These are phyloP conservation scores for Solanum arcanum DNA, from an alignment of 257 asterid species.

Conservation along the genomic window DNA sequence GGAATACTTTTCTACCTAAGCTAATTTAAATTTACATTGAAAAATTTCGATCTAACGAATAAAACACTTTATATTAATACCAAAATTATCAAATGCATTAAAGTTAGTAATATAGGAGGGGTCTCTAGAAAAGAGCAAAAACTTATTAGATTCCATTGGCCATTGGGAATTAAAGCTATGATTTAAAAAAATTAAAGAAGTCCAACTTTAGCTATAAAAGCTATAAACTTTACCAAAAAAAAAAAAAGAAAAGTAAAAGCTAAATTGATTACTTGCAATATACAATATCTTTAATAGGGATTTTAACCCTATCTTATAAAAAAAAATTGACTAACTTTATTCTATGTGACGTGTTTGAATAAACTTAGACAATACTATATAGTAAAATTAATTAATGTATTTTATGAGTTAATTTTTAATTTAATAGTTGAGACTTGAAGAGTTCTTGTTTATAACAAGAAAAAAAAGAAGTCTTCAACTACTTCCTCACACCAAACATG, in stretches of 20 bases:
- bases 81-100: neutral
- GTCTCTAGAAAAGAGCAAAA: neutral
- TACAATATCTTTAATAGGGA: neutral
- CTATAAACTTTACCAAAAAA: neutral
- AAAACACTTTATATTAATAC: too few species aligned
- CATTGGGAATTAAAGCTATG: conserved; percentile 1
- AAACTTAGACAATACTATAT: neutral
- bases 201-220: neutral
- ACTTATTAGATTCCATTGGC: neutral
- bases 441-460: neutral
- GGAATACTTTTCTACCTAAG: neutral
- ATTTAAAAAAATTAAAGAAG: neutral
- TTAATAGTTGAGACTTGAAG: neutral
- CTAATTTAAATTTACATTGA: neutral
- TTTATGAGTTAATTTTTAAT: neutral
- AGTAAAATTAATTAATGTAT: neutral
- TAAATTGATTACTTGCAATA: neutral
- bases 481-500: neutral
- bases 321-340: neutral
- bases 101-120: neutral
- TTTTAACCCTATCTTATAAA: neutral
- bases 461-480: neutral
- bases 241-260: neutral
- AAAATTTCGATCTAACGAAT: neutral
- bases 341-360: neutral